Conservation (phyloP, 192 early-diverging fungal species). For the Rhizoclosmatium sp. region DNA sequence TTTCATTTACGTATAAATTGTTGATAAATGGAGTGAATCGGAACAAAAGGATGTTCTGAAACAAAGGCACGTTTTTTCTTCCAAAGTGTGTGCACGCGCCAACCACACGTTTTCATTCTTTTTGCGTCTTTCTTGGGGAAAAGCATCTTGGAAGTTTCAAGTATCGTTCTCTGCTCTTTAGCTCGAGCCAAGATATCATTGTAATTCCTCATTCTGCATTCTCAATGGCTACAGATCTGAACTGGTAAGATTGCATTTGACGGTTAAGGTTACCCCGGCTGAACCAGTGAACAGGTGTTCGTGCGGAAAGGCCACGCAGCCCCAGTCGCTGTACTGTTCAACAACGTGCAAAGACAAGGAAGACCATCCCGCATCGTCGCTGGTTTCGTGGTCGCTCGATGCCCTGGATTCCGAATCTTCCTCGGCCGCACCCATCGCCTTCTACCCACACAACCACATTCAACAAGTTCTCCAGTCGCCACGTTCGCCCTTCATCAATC, state of each 20-base stretch:
- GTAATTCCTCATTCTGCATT: background rate
- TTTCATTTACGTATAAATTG: no score
- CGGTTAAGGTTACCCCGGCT: background rate
- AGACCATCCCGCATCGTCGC: background rate
- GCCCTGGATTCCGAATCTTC: background rate
- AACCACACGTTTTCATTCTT: background rate
- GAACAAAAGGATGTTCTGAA: no score
- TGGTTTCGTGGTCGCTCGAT: slow-evolving; percentile 6
- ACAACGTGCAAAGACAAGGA: slow-evolving; percentile 13
- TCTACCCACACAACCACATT: slow-evolving; percentile 24
- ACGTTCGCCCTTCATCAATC: slow-evolving; percentile 3
- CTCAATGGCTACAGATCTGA: background rate
- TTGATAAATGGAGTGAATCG: no score
- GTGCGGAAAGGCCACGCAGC: slow-evolving; percentile 21
- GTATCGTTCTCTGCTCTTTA: background rate
- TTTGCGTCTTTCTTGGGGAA: background rate
- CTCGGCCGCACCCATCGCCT: slow-evolving; percentile 8
- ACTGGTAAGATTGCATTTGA: background rate
- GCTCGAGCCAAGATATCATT: background rate
- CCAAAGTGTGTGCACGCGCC: no score
- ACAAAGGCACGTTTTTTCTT: no score
- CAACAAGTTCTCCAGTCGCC: slow-evolving; percentile 3
- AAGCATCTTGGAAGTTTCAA: background rate
- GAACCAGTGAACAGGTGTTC: slow-evolving; percentile 3
- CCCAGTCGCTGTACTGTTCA: slow-evolving; percentile 1